These are phyloP conservation scores for Picea engelmannii DNA, from an alignment of 83 land plant genomes.

Conservation along the genomic window DNA sequence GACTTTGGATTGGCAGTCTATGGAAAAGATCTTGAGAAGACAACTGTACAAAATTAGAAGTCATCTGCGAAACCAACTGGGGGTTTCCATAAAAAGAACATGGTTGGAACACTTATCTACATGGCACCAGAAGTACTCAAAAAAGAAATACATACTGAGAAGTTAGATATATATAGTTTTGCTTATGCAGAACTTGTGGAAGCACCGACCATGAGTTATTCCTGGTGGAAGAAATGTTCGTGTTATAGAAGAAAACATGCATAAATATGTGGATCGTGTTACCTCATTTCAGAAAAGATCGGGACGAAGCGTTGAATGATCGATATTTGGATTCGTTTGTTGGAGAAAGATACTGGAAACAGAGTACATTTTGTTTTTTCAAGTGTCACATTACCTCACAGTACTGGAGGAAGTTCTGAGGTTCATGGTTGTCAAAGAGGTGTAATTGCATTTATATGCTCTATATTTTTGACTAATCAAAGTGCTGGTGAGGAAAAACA, in stretches of 20 bases:
- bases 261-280: too few relatives aligned
- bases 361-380: constrained; percentile 52
- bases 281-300: too few relatives aligned
- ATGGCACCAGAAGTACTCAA: constrained; percentile 96
- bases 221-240: too few relatives aligned
- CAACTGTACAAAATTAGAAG: constrained; percentile 6
- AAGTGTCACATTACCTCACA: constrained; percentile 34
- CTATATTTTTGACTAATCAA: constrained; percentile 72
- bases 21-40: too few relatives aligned
- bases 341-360: too few relatives aligned
- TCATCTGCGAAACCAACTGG: constrained; percentile 96
- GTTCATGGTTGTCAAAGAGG: constrained; percentile 16
- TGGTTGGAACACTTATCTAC: constrained; percentile 96
- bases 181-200: constrained; percentile 8
- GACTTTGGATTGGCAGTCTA: too few relatives aligned
- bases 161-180: constrained; percentile 92
- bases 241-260: too few relatives aligned
- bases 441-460: constrained; percentile 69
- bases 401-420: constrained; percentile 16
- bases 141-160: constrained; percentile 82
- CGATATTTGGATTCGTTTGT: too few relatives aligned
- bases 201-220: too few relatives aligned
- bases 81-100: constrained; percentile 90
- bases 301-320: too few relatives aligned
- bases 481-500: constrained; percentile 37